Percentiles rank a stretch among this genome's conserved stretches.
Conservation (phyloP, 1,284 basidiomycete genomes). For the Leccinum solheimii region DNA sequence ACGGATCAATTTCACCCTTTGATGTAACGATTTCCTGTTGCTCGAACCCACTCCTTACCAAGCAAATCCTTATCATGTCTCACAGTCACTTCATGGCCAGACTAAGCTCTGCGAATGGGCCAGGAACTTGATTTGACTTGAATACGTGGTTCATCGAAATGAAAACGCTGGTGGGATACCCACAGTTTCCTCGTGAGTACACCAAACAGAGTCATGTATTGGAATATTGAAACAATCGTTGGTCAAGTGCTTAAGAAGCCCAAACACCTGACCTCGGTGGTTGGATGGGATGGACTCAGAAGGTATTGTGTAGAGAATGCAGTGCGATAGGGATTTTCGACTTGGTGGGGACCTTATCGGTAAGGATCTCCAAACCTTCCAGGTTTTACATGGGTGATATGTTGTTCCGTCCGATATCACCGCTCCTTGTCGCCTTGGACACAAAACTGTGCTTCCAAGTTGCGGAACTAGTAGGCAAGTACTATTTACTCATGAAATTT, state of each 20-base stretch:
- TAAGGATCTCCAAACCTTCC: neutral
- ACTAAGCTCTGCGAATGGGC: neutral
- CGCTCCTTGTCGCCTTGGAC: neutral
- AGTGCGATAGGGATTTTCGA: neutral
- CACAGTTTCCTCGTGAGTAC: conserved; percentile 8
- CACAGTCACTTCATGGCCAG: neutral
- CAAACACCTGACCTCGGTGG: neutral
- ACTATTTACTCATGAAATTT: neutral
- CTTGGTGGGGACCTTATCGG: neutral
- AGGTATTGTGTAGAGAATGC: neutral
- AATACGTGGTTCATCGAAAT: neutral
- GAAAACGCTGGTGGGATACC: neutral
- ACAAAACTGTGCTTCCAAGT: neutral
- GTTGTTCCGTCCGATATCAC: conserved; percentile 7
- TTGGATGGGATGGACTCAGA: neutral
- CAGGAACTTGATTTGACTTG: neutral
- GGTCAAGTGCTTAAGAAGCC: neutral
- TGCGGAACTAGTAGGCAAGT: neutral
- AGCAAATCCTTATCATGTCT: neutral
- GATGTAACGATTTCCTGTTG: neutral
- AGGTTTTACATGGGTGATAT: neutral
- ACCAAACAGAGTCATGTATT: neutral
- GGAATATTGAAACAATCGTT: neutral
- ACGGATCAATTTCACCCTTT: neutral
- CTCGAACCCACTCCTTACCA: neutral